These are phyloP conservation scores for Verticillium klebahnii DNA, from an alignment of 2,329 filamentous ascomycete species.

Conservation along the genomic window DNA sequence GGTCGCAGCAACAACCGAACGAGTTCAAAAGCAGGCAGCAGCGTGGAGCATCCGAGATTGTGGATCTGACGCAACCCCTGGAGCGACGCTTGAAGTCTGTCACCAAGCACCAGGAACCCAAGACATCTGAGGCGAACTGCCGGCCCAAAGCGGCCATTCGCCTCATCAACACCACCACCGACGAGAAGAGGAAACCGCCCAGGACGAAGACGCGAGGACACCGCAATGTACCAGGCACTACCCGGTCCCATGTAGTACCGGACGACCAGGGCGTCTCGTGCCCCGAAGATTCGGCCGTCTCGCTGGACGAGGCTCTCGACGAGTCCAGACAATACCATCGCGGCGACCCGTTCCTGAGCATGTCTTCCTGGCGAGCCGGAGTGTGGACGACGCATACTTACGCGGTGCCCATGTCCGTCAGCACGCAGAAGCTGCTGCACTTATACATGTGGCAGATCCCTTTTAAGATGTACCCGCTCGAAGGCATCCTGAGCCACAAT, in stretches of 20 bases:
- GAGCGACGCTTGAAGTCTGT: constrained; percentile 22
- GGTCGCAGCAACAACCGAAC: constrained; percentile 1
- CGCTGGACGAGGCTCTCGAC: background rate
- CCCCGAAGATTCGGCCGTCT: background rate
- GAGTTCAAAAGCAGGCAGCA: background rate
- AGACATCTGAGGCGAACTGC: background rate
- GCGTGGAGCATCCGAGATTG: background rate
- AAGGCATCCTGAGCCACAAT: constrained; percentile 25
- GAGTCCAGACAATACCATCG: background rate
- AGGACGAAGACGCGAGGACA: background rate
- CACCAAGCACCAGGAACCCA: constrained; percentile 11
- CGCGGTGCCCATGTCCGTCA: constrained; percentile 7
- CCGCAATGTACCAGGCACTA: background rate
- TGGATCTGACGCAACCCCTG: constrained; percentile 7
- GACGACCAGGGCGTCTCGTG: background rate
- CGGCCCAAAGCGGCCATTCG: background rate
- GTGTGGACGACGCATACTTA: background rate
- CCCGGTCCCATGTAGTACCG: background rate
- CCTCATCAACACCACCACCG: background rate
- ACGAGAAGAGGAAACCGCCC: background rate
- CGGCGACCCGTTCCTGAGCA: background rate
- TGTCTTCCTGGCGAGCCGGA: background rate
- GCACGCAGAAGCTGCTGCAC: constrained; percentile 21
- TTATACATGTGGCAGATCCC: constrained; percentile 20
- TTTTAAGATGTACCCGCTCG: constrained; percentile 26